Percentiles rank a stretch among this genome's conserved stretches.
These are phyloP conservation scores for Eremochloa ophiuroides DNA, from an alignment of 176 grass and related monocot species.

Conservation along the genomic window DNA sequence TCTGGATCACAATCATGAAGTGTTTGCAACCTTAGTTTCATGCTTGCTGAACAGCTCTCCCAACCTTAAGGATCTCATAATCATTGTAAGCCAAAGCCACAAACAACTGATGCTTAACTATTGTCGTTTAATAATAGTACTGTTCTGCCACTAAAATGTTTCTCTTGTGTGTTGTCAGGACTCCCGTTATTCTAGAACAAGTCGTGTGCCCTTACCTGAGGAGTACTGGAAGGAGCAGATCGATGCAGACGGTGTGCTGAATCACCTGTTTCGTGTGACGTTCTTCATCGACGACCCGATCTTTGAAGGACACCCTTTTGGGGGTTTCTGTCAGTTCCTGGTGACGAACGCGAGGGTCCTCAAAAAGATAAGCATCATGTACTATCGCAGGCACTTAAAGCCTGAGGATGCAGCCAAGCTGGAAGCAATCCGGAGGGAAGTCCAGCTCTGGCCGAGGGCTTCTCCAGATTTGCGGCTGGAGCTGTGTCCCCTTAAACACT, in stretches of 20 bases:
- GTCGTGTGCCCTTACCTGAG: background rate
- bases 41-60: no score
- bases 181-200: background rate
- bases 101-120: background rate
- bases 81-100: conserved; percentile 13
- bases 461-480: no score
- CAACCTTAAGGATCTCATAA: conserved; percentile 20
- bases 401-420: no score
- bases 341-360: background rate
- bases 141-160: no score
- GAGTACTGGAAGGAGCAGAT: background rate
- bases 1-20: no score
- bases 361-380: background rate
- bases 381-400: background rate
- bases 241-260: background rate
- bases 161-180: no score
- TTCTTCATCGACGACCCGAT: background rate
- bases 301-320: no score
- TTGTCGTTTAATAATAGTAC: background rate
- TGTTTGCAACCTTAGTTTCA: no score
- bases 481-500: no score
- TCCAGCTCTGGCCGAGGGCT: no score
- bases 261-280: background rate
- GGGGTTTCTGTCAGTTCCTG: no score
- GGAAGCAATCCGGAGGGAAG: background rate